These are phyloP conservation scores for Linanthus parryae DNA, from an alignment of 148 eudicot genomes.

Conservation along the genomic window DNA sequence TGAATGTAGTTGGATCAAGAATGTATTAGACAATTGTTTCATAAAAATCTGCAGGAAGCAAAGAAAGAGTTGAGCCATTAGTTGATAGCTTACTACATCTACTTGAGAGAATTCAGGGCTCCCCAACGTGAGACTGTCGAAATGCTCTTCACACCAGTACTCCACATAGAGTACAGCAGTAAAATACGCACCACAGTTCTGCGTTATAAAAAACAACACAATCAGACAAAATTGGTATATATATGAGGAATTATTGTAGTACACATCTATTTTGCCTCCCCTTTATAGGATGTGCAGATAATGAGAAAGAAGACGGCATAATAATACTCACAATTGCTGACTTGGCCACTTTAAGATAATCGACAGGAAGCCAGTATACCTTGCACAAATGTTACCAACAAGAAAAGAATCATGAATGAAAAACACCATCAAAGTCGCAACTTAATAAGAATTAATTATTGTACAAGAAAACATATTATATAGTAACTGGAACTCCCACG, in stretches of 20 bases:
- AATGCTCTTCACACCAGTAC: slow-evolving; percentile 95
- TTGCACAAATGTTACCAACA: slow-evolving; percentile 13
- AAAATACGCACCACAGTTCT: slow-evolving; percentile 89
- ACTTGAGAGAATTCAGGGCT: slow-evolving; percentile 84
- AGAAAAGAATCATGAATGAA: neutral
- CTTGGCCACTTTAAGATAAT: slow-evolving; percentile 80
- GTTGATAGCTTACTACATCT: slow-evolving; percentile 52
- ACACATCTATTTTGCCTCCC: neutral
- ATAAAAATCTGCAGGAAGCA: too few relatives aligned
- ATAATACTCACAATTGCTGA: slow-evolving; percentile 80
- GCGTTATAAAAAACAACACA: neutral
- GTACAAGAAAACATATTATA: too few relatives aligned
- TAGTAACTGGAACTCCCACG: too few relatives aligned
- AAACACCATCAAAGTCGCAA: neutral
- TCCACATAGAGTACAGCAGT: slow-evolving; percentile 96
- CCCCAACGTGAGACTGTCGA: slow-evolving; percentile 68
- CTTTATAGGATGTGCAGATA: neutral
- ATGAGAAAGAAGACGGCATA: neutral
- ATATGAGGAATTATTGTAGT: slow-evolving; percentile 1
- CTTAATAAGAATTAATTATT: neutral
- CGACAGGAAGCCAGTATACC: slow-evolving; percentile 89
- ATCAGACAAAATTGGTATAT: slow-evolving; percentile 9
- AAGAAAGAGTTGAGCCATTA: too few relatives aligned
- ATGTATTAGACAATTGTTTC: too few relatives aligned
- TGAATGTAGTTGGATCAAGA: too few relatives aligned